Conservation (phyloP, 345 rosid genomes). For the Eucalyptus polyanthemos region DNA sequence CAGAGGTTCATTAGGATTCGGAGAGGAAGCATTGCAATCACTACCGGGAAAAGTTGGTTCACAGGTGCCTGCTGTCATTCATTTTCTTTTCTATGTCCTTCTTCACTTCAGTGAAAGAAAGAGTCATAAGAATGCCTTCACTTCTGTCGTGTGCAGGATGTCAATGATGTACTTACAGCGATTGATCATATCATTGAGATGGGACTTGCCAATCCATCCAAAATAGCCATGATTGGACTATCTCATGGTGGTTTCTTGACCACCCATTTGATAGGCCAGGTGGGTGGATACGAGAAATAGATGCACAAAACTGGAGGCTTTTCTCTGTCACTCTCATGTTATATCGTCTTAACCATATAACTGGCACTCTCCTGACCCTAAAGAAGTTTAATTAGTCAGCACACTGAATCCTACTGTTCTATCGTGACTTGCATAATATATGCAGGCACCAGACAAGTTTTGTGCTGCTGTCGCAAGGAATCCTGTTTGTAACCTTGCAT, state of each 20-base stretch:
- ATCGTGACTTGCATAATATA: not conserved
- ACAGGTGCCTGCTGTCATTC: slow-evolving; percentile 38
- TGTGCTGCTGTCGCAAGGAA: slow-evolving; percentile 80
- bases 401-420: not conserved
- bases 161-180: slow-evolving; percentile 71
- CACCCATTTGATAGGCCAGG: slow-evolving; percentile 97
- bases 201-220: slow-evolving; percentile 66
- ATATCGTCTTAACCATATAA: not conserved
- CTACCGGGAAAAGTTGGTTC: slow-evolving; percentile 85
- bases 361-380: not conserved
- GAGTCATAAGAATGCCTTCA: not conserved
- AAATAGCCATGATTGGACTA: slow-evolving; percentile 67
- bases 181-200: slow-evolving; percentile 49
- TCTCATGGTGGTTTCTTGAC: slow-evolving; percentile 98
- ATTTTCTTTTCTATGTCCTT: not conserved
- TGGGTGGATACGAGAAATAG: not conserved
- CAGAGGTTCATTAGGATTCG: slow-evolving; percentile 96
- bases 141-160: slow-evolving; percentile 42
- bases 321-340: not conserved
- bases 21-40: slow-evolving; percentile 97
- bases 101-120: not conserved
- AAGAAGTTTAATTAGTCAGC: not conserved
- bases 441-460: slow-evolving; percentile 80
- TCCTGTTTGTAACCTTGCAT: slow-evolving; percentile 74
- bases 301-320: not conserved